Evolutionary conservation across 805 yeast species (phyloP).

Genomic region (Lachancea waltii): DNA sequence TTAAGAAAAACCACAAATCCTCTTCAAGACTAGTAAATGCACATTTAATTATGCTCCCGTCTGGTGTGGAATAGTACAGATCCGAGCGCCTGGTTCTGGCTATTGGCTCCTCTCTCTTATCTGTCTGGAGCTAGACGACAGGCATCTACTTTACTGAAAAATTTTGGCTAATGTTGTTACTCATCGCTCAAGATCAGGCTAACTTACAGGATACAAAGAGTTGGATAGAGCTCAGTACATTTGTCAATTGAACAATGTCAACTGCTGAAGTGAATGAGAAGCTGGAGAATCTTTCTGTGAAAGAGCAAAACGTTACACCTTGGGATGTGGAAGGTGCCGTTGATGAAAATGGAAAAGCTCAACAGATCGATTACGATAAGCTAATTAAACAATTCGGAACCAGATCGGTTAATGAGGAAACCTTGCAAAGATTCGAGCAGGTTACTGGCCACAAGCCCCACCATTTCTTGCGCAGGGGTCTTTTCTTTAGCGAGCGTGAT

Average conservation of each 20-base stretch:
- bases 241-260: constrained; percentile 3
- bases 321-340: constrained; percentile 99
- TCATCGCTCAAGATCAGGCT: background rate
- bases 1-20: too few relatives aligned
- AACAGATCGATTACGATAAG: constrained; percentile 87
- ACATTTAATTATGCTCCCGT: too few relatives aligned
- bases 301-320: constrained; percentile 66
- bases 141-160: background rate
- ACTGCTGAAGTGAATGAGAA: constrained; percentile 17
- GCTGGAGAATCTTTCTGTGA: constrained; percentile 16
- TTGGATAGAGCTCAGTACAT: too few relatives aligned
- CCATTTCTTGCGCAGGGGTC: constrained; percentile 80
- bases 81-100: too few relatives aligned
- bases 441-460: constrained; percentile 93
- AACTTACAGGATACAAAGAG: background rate
- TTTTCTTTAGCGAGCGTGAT: constrained; percentile 89
- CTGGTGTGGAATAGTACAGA: too few relatives aligned
- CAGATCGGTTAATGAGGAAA: constrained; percentile 57
- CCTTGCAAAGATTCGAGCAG: constrained; percentile 63
- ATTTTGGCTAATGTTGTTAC: background rate
- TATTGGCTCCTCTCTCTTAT: too few relatives aligned
- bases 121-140: too few relatives aligned
- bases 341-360: constrained; percentile 79
- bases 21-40: too few relatives aligned
- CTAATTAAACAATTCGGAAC: constrained; percentile 87